phyloP scores from a whole-genome alignment of 2,329 filamentous ascomycete genomes.

The Tolypocladium nubicola region DNA sequence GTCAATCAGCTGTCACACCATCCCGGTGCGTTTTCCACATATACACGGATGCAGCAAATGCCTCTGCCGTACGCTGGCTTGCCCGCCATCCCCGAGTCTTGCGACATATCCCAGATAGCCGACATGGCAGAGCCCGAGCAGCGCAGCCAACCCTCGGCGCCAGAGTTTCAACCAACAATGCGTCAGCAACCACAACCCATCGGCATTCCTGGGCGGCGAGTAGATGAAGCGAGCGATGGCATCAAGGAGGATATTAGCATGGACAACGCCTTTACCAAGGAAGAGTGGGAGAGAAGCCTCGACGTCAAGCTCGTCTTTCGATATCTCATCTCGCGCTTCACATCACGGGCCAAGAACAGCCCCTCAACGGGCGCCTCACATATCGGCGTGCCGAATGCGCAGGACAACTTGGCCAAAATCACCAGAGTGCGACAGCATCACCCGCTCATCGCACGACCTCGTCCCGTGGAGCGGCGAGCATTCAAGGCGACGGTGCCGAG shows the following conservation, averaged over 20 bases:
- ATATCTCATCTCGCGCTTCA: constrained; percentile 70
- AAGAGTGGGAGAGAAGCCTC: constrained; percentile 90
- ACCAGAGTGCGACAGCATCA: constrained; percentile 83
- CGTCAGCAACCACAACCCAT: constrained; percentile 23
- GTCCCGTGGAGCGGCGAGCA: constrained; percentile 41
- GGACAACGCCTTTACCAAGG: constrained; percentile 43
- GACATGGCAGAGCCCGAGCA: constrained; percentile 12
- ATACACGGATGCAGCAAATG: constrained; percentile 53
- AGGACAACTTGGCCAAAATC: constrained; percentile 64
- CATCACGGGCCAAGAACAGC: constrained; percentile 34
- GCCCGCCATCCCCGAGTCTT: constrained; percentile 48
- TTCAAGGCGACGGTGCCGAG: constrained; percentile 44
- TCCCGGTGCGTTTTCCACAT: constrained; percentile 81
- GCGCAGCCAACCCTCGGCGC: constrained; percentile 12
- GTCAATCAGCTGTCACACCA: constrained; percentile 72
- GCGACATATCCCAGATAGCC: constrained; percentile 18
- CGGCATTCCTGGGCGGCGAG: constrained; percentile 20
- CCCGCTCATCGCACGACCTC: constrained; percentile 59
- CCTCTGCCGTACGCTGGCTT: constrained; percentile 71
- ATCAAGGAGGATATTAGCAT: constrained; percentile 12
- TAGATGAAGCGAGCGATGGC: constrained; percentile 10
- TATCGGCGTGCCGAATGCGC: constrained; percentile 37
- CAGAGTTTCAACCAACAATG: constrained; percentile 39
- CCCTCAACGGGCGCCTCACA: constrained; percentile 33
- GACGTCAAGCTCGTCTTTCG: constrained; percentile 88